phyloP scores from a whole-genome alignment of 495 filamentous ascomycete genomes.

The Aspergillus coremiiformis region DNA sequence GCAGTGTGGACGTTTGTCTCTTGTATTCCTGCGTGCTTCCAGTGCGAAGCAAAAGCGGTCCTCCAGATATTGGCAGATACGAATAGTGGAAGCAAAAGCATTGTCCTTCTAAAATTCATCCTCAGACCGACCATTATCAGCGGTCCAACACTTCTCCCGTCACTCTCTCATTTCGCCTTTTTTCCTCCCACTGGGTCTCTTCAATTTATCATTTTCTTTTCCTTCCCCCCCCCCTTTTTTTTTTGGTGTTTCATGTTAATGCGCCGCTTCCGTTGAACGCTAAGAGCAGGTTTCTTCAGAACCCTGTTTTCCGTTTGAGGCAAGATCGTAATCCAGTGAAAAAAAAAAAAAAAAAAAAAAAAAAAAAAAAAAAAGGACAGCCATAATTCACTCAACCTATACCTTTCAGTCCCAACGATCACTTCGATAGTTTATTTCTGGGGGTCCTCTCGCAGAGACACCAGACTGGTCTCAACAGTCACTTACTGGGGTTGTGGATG shows the following conservation, averaged over 20 bases:
- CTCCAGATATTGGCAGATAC: slow-evolving; percentile 1
- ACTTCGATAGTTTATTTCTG: slow-evolving; percentile 8
- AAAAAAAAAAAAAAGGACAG: slow-evolving; percentile 9
- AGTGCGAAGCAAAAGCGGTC: background rate
- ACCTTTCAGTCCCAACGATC: slow-evolving; percentile 17
- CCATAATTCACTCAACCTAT: background rate
- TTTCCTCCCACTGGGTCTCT: slow-evolving; percentile 4
- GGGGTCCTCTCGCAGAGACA: slow-evolving; percentile 10
- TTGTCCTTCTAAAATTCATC: slow-evolving; percentile 6
- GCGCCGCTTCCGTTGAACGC: slow-evolving; percentile 37
- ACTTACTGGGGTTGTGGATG: slow-evolving; percentile 31
- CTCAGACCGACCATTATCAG: slow-evolving; percentile 22
- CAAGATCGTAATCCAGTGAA: background rate
- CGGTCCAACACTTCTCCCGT: slow-evolving; percentile 7
- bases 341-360: slow-evolving; percentile 12
- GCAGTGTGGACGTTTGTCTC: background rate
- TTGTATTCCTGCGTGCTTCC: background rate
- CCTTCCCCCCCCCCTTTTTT: slow-evolving; percentile 12
- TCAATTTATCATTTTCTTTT: too few relatives aligned
- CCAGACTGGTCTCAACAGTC: slow-evolving; percentile 14
- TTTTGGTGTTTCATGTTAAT: slow-evolving; percentile 26
- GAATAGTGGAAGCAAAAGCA: slow-evolving; percentile 9
- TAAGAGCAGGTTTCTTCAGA: slow-evolving; percentile 37
- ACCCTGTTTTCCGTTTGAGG: slow-evolving; percentile 11
- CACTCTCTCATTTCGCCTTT: slow-evolving; percentile 13